Base-by-base conservation (phyloP, 1,139 yeast species). In the Lodderomyces metapsilosis region DNA sequence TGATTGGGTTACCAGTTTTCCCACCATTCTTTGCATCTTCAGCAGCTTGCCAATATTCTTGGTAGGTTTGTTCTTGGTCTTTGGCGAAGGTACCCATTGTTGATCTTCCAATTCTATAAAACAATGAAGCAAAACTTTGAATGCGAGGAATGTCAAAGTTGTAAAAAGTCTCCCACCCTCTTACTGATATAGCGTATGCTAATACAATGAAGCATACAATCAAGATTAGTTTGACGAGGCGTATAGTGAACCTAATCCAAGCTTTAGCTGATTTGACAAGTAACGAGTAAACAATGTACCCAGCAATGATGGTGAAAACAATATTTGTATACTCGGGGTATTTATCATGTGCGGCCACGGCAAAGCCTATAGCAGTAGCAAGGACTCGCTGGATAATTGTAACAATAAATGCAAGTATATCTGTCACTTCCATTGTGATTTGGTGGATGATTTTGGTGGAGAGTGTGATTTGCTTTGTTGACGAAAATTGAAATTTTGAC, bases 271-370 rank as follows among this genome's bases (percentile, higher is more conserved):
- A 41, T 34, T 56, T 44, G 6, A 53, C 38, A 13, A 56, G 36
- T 27, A 59, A 32, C 38, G 47, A 51, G 49, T 62, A 66, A 7
- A 51, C 38, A 10, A 61, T 16, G 42, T 66, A 67, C 3, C 52
- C 43, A 2, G 50, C 51, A 11, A 62, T 34, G 5, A 57, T 17
- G n/a, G 51, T 36, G 31, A 61, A 35, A 2, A 58, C 38, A 4
- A 52, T 39, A 20, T 54, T 46, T 16, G 68, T 56, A 7, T 51
- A 48, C 16, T 57, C 57, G n/a, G 71, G 71, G 43, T 54, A 64
- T 12, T 43, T 46, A 5, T 48, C 46, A 42, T 60, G 52, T 10
- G 53, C 42, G 34, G 46, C 50, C 5, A 51, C 48, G 13, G 54
- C 35, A 6, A 56, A 33, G 21, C 47, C 39, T 18, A 62, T 42